Base-by-base conservation (phyloP, 176 grass and related monocot species). In the Secale cereale region DNA sequence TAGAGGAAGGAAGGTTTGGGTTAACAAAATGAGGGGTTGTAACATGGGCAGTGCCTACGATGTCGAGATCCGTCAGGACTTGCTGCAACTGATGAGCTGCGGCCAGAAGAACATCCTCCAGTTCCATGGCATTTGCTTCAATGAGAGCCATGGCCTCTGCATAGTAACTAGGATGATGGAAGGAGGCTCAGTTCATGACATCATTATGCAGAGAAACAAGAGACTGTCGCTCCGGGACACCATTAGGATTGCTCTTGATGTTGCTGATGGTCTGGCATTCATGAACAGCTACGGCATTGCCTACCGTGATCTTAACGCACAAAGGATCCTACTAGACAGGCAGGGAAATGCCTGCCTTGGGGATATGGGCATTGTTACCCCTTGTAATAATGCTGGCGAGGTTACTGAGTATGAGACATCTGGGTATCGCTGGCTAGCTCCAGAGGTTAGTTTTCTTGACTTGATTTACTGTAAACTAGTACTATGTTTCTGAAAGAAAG, bases 71-170 rank as follows among this genome's bases (percentile, higher is more conserved):
- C 89, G 97, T 48, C 93, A 91, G 78, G 97, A 99, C 87, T 84
- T 99, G 81, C 65, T 99, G 64, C 93, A 99, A 82, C 75, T 99
- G 82, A 99, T 99, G 93, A 99, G 93, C 91, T 94, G 97, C 46
- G 93, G 91, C 13, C 97, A 99, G 65, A 94, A 73, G 87, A 99
- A 89, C 82, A 99, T 96, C 86, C 85, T 99, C 73, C 97, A 94
- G 80, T 89, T 99, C 87, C 87, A 92, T 81, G 97, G 97, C 65
- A 84, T 99, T 78, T 96, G 91, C 81, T 92, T 99, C 81, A 78
- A 91, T 9, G 93, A 92, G 63, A 92, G 70, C 40, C 94, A 96
- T 67, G 97, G 97, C 8, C 86, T 99, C 6, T 99, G 93, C 40
- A 82, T 96, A 67, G 91, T 94, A 4, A 99, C 92, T 8, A 96